phyloP scores from a whole-genome alignment of 2,329 filamentous ascomycete species.

The Dryadomyces quercus-mongolicae region DNA sequence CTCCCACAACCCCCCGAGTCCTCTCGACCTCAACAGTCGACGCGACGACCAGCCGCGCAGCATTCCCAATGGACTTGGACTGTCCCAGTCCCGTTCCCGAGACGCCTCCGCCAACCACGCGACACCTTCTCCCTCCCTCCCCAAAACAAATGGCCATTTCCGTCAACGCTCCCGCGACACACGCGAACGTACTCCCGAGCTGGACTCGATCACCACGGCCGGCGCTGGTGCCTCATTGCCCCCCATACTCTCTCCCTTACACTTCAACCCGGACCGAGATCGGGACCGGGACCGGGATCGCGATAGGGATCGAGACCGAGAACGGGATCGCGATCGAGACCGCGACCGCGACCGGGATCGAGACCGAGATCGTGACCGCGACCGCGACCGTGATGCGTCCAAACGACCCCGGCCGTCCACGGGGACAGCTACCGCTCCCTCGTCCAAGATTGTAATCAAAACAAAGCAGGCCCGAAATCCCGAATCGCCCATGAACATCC shows the following conservation, averaged over 20 bases:
- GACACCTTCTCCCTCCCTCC: neutral
- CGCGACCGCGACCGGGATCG: neutral
- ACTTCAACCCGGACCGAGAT: constrained; percentile 2
- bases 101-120: neutral
- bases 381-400: neutral
- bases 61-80: neutral
- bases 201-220: neutral
- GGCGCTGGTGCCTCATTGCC: neutral
- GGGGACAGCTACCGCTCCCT: constrained; percentile 14
- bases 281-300: neutral
- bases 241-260: constrained; percentile 1
- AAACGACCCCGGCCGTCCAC: constrained; percentile 8
- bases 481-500: constrained; percentile 24
- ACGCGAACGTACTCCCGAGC: neutral
- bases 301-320: neutral
- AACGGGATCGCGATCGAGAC: neutral
- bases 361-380: constrained; percentile 12
- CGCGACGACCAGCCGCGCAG: constrained; percentile 6
- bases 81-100: neutral
- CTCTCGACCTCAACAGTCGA: constrained; percentile 9
- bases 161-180: neutral
- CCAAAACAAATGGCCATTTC: neutral
- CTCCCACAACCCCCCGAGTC: constrained; percentile 8
- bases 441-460: neutral
- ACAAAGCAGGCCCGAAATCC: constrained; percentile 16